Percentiles rank a stretch among this genome's conserved stretches.
Evolutionary conservation across 1,139 yeast species (phyloP).

Genomic region (Saccharomyces hybrid): DNA sequence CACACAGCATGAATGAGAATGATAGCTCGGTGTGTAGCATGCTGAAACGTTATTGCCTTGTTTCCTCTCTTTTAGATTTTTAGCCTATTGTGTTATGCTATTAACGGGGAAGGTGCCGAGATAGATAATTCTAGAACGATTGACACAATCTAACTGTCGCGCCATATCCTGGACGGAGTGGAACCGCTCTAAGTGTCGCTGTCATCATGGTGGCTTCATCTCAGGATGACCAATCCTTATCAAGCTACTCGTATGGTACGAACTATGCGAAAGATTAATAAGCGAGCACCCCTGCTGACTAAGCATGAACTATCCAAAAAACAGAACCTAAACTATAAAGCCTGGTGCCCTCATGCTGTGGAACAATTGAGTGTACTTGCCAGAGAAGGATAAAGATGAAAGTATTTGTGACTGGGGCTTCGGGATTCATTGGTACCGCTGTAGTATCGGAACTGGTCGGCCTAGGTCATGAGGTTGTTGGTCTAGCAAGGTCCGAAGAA

Average conservation of each 20-base stretch:
- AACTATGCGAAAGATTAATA: neutral
- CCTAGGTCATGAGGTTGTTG: constrained; percentile 18
- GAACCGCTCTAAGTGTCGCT: neutral
- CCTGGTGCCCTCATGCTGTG: neutral
- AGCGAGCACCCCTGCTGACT: neutral
- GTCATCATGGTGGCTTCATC: neutral
- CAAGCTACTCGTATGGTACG: neutral
- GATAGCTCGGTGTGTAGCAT: neutral
- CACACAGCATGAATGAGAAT: neutral
- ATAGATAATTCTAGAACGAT: neutral
- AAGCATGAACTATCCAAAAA: neutral
- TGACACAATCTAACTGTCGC: neutral
- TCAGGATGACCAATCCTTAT: neutral
- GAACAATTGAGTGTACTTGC: neutral
- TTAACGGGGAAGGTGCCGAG: neutral
- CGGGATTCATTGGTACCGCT: constrained; percentile 26
- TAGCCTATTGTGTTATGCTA: neutral
- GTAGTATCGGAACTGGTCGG: constrained; percentile 14
- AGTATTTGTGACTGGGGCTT: constrained; percentile 29
- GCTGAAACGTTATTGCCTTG: neutral
- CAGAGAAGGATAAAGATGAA: constrained; percentile 7
- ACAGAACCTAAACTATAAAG: neutral
- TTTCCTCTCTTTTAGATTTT: neutral
- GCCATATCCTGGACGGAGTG: neutral
- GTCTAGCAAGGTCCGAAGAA: constrained; percentile 25